Conservation (phyloP, 2,329 filamentous ascomycete genomes). For the Hortaea werneckii region DNA sequence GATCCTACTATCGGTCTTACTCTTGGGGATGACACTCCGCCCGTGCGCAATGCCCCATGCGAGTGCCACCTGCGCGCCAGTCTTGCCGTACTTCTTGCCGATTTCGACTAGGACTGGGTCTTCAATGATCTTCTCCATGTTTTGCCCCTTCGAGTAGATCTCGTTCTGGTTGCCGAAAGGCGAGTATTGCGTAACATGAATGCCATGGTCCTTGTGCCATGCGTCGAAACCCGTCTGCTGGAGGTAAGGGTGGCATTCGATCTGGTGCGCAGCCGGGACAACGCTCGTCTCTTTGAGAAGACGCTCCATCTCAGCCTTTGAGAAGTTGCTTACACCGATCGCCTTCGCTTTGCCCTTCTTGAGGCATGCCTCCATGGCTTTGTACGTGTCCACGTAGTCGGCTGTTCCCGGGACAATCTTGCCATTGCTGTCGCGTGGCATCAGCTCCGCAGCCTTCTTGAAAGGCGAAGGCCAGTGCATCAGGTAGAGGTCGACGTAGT, state of each 20-base stretch:
- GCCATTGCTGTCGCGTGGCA: slow-evolving; percentile 39
- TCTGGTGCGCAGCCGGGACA: slow-evolving; percentile 11
- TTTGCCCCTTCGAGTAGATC: slow-evolving; percentile 35
- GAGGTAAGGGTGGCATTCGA: slow-evolving; percentile 32
- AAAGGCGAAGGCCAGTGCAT: slow-evolving; percentile 57
- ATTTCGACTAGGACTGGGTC: slow-evolving; percentile 41
- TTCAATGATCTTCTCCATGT: slow-evolving; percentile 42
- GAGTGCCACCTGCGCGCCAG: slow-evolving; percentile 41
- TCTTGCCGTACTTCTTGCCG: slow-evolving; percentile 44
- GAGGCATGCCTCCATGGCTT: slow-evolving; percentile 29
- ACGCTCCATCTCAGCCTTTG: slow-evolving; percentile 37
- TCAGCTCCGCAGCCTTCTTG: slow-evolving; percentile 35
- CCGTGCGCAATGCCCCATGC: slow-evolving; percentile 46
- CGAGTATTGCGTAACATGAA: slow-evolving; percentile 46
- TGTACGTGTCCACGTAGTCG: slow-evolving; percentile 44
- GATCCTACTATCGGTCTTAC: slow-evolving; percentile 31
- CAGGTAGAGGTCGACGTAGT: slow-evolving; percentile 60
- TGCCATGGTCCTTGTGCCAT: slow-evolving; percentile 40
- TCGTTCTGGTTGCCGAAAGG: slow-evolving; percentile 46
- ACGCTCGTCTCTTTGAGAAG: slow-evolving; percentile 36
- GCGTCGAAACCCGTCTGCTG: slow-evolving; percentile 40
- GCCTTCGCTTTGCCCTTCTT: slow-evolving; percentile 34
- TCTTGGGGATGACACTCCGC: slow-evolving; percentile 42
- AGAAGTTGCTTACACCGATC: slow-evolving; percentile 45
- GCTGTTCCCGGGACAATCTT: slow-evolving; percentile 30